These are phyloP conservation scores for Liquidambar formosana DNA, from an alignment of 164 flowering plant genomes.

Conservation along the genomic window DNA sequence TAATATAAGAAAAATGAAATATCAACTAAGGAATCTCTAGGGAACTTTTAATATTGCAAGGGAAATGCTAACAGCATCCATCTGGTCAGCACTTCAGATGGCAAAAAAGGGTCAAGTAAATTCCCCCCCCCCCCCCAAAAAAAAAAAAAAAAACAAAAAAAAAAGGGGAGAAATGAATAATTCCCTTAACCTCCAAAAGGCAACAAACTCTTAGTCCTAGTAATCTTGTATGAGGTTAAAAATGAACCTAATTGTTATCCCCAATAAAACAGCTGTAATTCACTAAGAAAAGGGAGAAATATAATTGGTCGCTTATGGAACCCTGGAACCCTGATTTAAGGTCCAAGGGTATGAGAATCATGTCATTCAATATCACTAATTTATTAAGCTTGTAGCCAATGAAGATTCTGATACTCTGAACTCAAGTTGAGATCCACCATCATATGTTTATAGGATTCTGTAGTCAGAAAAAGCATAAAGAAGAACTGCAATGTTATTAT, in stretches of 20 bases:
- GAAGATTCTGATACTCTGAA: background rate
- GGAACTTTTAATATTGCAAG: background rate
- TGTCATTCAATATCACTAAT: background rate
- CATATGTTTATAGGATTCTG: background rate
- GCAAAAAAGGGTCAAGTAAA: background rate
- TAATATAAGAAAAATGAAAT: background rate
- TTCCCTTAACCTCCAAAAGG: background rate
- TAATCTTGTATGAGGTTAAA: background rate
- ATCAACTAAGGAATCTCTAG: background rate
- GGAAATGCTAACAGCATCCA: background rate
- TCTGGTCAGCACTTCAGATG: background rate
- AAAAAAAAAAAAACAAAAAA: too few species aligned
- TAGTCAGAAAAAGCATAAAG: background rate
- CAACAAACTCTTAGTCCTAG: background rate
- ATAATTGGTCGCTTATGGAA: background rate
- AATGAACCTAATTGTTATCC: background rate
- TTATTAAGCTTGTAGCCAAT: background rate
- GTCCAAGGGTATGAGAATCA: background rate
- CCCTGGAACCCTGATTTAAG: background rate
- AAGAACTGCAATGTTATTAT: background rate
- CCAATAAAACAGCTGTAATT: too few species aligned
- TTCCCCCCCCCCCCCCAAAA: too few species aligned
- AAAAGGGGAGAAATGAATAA: background rate
- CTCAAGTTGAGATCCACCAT: background rate
- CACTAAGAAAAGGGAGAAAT: background rate